These are phyloP conservation scores for Tylopilus subfusipes DNA, from an alignment of 768 basidiomycete species.

Conservation along the genomic window DNA sequence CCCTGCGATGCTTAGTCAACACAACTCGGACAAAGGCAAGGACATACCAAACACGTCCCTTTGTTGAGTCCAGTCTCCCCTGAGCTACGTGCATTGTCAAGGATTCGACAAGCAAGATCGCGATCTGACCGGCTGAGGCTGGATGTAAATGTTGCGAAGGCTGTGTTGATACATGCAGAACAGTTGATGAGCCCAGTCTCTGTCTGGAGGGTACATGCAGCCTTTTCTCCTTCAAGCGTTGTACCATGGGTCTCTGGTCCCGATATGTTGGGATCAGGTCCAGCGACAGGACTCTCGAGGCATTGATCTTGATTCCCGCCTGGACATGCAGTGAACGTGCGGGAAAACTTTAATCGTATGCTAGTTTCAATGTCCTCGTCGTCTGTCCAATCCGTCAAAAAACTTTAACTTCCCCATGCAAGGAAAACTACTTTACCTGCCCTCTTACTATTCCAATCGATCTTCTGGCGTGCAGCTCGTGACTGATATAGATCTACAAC, in stretches of 20 bases:
- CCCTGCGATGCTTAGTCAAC: slow-evolving; percentile 11
- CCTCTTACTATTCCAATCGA: slow-evolving; percentile 90
- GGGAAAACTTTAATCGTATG: slow-evolving; percentile 46
- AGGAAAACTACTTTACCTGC: slow-evolving; percentile 48
- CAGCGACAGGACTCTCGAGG: slow-evolving; percentile 10
- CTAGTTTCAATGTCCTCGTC: slow-evolving; percentile 81
- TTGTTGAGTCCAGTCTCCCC: slow-evolving; percentile 29
- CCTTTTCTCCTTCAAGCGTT: slow-evolving; percentile 39
- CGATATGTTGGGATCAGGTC: slow-evolving; percentile 15
- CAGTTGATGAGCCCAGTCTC: slow-evolving; percentile 33
- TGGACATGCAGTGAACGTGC: slow-evolving; percentile 10
- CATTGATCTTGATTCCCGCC: slow-evolving; percentile 9
- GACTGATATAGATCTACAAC: slow-evolving; percentile 63
- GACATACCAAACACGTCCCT: slow-evolving; percentile 31
- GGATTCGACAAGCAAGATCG: slow-evolving; percentile 15
- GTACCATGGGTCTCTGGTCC: slow-evolving; percentile 39
- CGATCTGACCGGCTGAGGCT: slow-evolving; percentile 20
- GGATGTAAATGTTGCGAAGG: slow-evolving; percentile 20
- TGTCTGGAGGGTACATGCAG: slow-evolving; percentile 43
- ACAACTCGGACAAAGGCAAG: neutral
- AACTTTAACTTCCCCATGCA: neutral
- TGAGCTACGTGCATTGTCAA: slow-evolving; percentile 12
- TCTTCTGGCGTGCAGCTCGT: slow-evolving; percentile 47
- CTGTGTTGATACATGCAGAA: slow-evolving; percentile 25
- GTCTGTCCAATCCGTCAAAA: slow-evolving; percentile 41